Base-by-base conservation (phyloP, 495 filamentous ascomycete genomes). In the Acidomyces sp. region DNA sequence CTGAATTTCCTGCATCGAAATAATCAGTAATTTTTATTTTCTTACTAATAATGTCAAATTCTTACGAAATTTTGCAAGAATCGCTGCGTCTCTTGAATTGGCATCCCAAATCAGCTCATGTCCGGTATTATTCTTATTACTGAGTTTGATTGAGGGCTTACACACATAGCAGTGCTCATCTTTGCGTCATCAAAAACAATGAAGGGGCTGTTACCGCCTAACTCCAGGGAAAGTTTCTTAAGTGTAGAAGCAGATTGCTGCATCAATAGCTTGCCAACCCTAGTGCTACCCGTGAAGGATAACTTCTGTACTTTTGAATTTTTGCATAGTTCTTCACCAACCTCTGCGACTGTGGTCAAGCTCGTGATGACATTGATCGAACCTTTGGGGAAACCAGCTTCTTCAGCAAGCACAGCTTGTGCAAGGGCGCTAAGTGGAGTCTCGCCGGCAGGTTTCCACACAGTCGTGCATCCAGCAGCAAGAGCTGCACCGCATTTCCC, bases 131-230 rank as follows among this genome's bases (percentile, higher is more conserved):
- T n/a, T n/a, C n/a, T n/a, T n/a, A n/a, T n/a, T n/a, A n/a, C n/a
- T n/a, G n/a, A n/a, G n/a, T n/a, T n/a, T n/a, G 0, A 62, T 59
- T 42, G 85, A 4, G n/a, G n/a, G n/a, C n/a, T n/a, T n/a, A n/a
- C n/a, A n/a, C n/a, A n/a, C 1, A 93, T 79, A 4, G 85, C 85
- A 0, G 64, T 60, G 41, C 85, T 81, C 26, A 93, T 60, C 54
- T 93, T 80, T 23, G 85, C 82, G 52, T 93, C 85, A 40, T 92
- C 81, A 49, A 93, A 94, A 13, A 93, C 83, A 39, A 94, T 92
- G 63, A 94, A 92, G 1, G 86, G 85, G 0, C 84, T 80, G 57
- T 94, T 94, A 16, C 86, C 86, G 34, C 86, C 86, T 0, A 94
- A 71, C 55, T 93, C 87, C 53, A 93, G 77, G 3, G 75, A 82